A percentile compares a stretch with the other conserved stretches of the same genome.
These are phyloP conservation scores for Solanum piurae DNA, from an alignment of 257 asterid genomes.

Conservation along the genomic window DNA sequence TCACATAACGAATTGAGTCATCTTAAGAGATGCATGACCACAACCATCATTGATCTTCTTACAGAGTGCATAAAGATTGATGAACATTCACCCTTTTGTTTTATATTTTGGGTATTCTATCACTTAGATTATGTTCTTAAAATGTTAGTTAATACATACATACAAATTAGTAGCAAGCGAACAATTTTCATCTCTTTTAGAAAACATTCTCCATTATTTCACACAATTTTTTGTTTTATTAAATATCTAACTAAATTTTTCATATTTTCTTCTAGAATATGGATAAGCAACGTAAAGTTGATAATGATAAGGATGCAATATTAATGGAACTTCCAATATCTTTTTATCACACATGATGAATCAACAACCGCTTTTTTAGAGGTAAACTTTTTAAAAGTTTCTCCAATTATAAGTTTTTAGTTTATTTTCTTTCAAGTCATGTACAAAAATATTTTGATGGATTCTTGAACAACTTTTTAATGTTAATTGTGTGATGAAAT, in stretches of 20 bases:
- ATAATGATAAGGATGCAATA: neutral
- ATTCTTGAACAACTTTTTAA: too few relatives aligned
- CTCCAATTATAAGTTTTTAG: neutral
- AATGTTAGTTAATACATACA: too few relatives aligned
- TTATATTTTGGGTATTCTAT: neutral
- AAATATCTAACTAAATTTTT: neutral
- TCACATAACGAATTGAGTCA: neutral
- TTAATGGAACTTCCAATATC: neutral
- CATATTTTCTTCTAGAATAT: neutral
- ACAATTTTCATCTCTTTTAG: too few relatives aligned
- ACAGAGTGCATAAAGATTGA: neutral
- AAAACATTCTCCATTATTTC: too few relatives aligned
- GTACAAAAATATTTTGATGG: neutral
- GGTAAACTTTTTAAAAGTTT: neutral
- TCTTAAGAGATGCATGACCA: neutral
- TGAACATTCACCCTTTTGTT: neutral
- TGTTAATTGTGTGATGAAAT: too few relatives aligned
- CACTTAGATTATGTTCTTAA: too few relatives aligned
- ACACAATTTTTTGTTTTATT: neutral
- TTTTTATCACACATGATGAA: neutral
- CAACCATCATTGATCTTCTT: neutral
- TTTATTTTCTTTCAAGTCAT: neutral
- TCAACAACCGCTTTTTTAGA: neutral
- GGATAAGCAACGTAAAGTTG: neutral
- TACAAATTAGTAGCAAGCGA: too few relatives aligned